Base-by-base conservation (phyloP, 768 basidiomycete genomes). In the Collybia nuda region DNA sequence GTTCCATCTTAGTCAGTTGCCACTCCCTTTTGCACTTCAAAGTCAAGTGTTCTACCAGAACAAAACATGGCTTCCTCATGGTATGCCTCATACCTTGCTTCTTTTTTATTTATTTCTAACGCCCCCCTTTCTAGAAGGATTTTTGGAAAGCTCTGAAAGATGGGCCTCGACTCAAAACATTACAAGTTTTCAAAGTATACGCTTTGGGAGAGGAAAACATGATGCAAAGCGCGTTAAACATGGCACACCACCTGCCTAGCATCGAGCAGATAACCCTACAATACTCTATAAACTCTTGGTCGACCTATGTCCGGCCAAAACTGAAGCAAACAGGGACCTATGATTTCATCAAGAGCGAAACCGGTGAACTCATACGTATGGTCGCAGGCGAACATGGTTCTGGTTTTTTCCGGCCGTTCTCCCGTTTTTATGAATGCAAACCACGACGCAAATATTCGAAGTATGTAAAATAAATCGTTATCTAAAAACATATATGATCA, bases 141-240 rank as follows among this genome's bases (percentile, higher is more conserved):
- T 55, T 58, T 26, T 51, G 55, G 53, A 53, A 38, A 47, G 57
- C 59, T 22, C 41, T 61, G 5, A 51, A 56, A 41, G 53, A 48
- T 23, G 51, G 51, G 6, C 57, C 58, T 50, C 48, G 48, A 21
- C 55, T 62, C 17, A 48, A 44, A 44, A 52, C 52, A 11, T 37
- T 62, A 29, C 58, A 60, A 45, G 46, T 62, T 8, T 48, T 50
- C 17, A 62, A 60, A 37, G 59, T 62, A 12, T 44, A 50, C 19
- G 24, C 38, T 11, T 44, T 51, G 3, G 42, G 43, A 23, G 60
- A 62, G 38, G 54, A 55, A 46, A 50, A 48, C 7, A 62, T 62
- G 58, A 23, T 56, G 2, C 40, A 39, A 15, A 59, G 48, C 24
- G 58, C 58, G 18, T 40, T 51, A 38, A 44, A 43, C 6, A 47